Evolutionary conservation across 2,329 filamentous ascomycete genomes (phyloP).

Genomic region (Elsinoe perseae): DNA sequence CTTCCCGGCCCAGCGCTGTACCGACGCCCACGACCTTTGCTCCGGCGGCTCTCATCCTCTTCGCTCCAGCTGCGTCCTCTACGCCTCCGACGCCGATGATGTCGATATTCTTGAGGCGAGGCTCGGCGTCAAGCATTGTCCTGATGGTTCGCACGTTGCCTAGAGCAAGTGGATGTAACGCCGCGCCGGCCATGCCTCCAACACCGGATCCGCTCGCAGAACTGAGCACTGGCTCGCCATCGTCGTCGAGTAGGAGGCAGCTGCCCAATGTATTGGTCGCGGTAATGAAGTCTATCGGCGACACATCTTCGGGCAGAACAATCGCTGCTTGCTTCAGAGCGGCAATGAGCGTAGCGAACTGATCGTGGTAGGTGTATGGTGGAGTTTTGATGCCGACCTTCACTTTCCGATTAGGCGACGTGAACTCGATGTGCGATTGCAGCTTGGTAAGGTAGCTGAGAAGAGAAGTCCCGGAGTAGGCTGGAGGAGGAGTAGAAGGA

Average conservation of each 20-base stretch:
- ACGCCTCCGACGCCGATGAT: constrained; percentile 71
- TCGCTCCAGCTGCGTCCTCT: constrained; percentile 52
- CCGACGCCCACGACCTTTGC: constrained; percentile 61
- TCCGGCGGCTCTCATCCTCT: constrained; percentile 59
- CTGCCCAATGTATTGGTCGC: constrained; percentile 67
- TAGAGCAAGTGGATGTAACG: constrained; percentile 64
- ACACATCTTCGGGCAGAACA: constrained; percentile 23
- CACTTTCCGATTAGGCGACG: constrained; percentile 25
- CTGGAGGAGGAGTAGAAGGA: constrained; percentile 57
- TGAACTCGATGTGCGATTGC: constrained; percentile 25
- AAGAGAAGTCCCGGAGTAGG: constrained; percentile 52
- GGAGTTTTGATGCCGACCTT: constrained; percentile 64
- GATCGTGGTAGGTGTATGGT: constrained; percentile 62
- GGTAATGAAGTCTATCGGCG: constrained; percentile 59
- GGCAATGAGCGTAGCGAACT: constrained; percentile 52
- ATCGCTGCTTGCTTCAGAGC: constrained; percentile 39
- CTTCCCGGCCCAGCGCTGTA: constrained; percentile 59
- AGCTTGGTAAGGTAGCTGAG: constrained; percentile 49
- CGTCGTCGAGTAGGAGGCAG: constrained; percentile 48
- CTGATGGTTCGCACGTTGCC: constrained; percentile 68
- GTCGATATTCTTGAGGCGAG: constrained; percentile 46
- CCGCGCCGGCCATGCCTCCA: constrained; percentile 64
- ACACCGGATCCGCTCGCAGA: constrained; percentile 51
- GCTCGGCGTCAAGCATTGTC: constrained; percentile 46
- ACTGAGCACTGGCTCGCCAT: constrained; percentile 35